These are phyloP conservation scores for Cordyceps cateniannulata DNA, from an alignment of 2,329 filamentous ascomycete species.

Conservation along the genomic window DNA sequence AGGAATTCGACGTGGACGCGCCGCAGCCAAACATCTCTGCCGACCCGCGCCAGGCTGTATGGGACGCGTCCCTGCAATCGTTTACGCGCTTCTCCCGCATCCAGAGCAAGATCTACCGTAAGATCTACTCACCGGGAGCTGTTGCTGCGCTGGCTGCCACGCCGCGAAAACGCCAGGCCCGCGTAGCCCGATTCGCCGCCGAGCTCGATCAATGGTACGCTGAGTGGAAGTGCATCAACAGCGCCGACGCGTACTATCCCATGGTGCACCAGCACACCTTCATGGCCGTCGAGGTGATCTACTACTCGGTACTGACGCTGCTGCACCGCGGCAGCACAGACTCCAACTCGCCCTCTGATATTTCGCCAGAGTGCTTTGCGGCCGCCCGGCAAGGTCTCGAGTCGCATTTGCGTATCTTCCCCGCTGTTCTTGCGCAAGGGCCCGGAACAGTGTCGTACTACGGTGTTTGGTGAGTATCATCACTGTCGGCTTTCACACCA, in stretches of 20 bases:
- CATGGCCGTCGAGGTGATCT: slow-evolving; percentile 16
- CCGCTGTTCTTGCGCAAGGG: slow-evolving; percentile 10
- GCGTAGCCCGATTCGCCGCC: slow-evolving; percentile 9
- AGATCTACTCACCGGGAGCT: slow-evolving; percentile 14
- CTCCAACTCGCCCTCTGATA: slow-evolving; percentile 13
- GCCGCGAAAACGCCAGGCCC: not conserved
- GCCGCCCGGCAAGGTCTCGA: slow-evolving; percentile 16
- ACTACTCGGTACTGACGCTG: slow-evolving; percentile 18
- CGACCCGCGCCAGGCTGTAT: slow-evolving; percentile 10
- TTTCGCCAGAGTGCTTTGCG: slow-evolving; percentile 16
- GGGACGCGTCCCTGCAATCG: slow-evolving; percentile 10
- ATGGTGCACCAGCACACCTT: slow-evolving; percentile 15
- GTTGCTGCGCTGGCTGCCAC: not conserved
- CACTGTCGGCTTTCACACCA: not conserved
- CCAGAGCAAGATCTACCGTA: slow-evolving; percentile 15
- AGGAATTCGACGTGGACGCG: slow-evolving; percentile 16
- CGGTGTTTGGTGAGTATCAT: slow-evolving; percentile 16
- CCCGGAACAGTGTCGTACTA: slow-evolving; percentile 15
- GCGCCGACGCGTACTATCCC: slow-evolving; percentile 12
- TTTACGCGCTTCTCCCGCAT: slow-evolving; percentile 15
- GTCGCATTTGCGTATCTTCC: slow-evolving; percentile 15
- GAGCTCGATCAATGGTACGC: slow-evolving; percentile 14
- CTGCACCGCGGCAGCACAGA: slow-evolving; percentile 14
- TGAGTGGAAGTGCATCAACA: slow-evolving; percentile 15
- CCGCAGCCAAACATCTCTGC: slow-evolving; percentile 9